These are phyloP conservation scores for Epichloe aotearoae DNA, from an alignment of 2,329 filamentous ascomycete genomes.

Conservation along the genomic window DNA sequence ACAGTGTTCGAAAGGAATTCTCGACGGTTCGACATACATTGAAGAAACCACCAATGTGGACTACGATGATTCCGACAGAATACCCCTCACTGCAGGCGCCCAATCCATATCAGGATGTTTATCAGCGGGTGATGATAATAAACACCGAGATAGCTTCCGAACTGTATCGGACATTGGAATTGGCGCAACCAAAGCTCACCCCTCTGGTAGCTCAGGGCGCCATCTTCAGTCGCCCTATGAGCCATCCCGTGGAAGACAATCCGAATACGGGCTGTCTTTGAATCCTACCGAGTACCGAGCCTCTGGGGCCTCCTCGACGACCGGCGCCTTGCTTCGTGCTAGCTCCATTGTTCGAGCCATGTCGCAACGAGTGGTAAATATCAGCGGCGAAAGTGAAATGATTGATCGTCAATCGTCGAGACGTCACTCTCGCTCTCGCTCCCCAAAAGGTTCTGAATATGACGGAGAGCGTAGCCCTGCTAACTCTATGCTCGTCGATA, in stretches of 20 bases:
- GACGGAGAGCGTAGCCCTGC: slow-evolving; percentile 14
- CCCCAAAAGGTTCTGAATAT: slow-evolving; percentile 31
- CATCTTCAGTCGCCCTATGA: slow-evolving; percentile 45
- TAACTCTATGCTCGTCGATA: slow-evolving; percentile 28
- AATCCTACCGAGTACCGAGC: slow-evolving; percentile 37
- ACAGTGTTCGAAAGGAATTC: slow-evolving; percentile 18
- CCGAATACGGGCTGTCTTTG: slow-evolving; percentile 44
- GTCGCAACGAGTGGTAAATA: slow-evolving; percentile 94
- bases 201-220: slow-evolving; percentile 39
- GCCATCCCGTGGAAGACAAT: slow-evolving; percentile 28
- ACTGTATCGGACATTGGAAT: slow-evolving; percentile 43
- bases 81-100: slow-evolving; percentile 42
- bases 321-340: slow-evolving; percentile 53
- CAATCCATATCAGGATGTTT: slow-evolving; percentile 42
- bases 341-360: slow-evolving; percentile 71
- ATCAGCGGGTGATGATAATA: slow-evolving; percentile 25
- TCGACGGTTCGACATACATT: slow-evolving; percentile 17
- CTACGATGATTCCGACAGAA: slow-evolving; percentile 42
- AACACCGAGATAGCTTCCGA: slow-evolving; percentile 42
- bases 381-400: slow-evolving; percentile 82
- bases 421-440: slow-evolving; percentile 46
- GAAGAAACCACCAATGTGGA: slow-evolving; percentile 20
- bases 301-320: slow-evolving; percentile 50
- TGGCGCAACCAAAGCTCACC: slow-evolving; percentile 34
- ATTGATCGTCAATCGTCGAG: slow-evolving; percentile 58